These are phyloP conservation scores for Oidiodendron maius DNA, from an alignment of 495 filamentous ascomycete species.

Conservation along the genomic window DNA sequence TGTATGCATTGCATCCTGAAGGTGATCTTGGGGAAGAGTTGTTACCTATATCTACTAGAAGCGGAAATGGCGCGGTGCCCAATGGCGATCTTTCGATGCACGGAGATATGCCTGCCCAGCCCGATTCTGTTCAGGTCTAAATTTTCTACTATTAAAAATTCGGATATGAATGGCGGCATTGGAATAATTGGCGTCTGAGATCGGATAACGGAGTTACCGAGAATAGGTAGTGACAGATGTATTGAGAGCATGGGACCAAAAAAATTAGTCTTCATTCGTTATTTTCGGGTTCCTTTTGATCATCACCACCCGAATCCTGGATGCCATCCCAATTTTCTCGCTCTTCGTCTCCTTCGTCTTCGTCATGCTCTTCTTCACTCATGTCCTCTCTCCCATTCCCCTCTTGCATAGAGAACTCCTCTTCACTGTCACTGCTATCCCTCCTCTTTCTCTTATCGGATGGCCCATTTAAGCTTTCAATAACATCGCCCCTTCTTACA, in stretches of 20 bases:
- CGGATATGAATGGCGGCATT: not conserved
- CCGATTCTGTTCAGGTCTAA: conserved; percentile 10
- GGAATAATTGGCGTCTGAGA: not conserved
- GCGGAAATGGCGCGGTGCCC: conserved; percentile 9
- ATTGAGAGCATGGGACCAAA: too few species aligned
- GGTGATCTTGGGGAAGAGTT: conserved; percentile 37
- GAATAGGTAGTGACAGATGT: not conserved
- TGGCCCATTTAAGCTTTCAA: not conserved
- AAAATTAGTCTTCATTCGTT: too few species aligned
- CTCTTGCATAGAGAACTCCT: conserved; percentile 3
- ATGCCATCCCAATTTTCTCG: not conserved
- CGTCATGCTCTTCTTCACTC: conserved; percentile 3
- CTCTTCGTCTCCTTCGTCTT: not conserved
- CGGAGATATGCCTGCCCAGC: conserved; percentile 13
- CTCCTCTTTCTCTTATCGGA: conserved; percentile 37
- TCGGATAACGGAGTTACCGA: not conserved
- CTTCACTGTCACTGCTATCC: conserved; percentile 35
- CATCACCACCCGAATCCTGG: not conserved
- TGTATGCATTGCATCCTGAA: conserved; percentile 76
- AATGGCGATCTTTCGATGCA: conserved; percentile 7
- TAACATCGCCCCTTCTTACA: conserved; percentile 50
- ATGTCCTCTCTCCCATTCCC: conserved; percentile 6
- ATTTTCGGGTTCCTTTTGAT: conserved; percentile 6
- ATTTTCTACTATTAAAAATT: conserved; percentile 1
- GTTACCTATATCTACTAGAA: conserved; percentile 18